A percentile compares a stretch with the other conserved stretches of the same genome.
Conservation (phyloP, 1,139 yeast genomes). For the Debaryomycetaceae sp. region DNA sequence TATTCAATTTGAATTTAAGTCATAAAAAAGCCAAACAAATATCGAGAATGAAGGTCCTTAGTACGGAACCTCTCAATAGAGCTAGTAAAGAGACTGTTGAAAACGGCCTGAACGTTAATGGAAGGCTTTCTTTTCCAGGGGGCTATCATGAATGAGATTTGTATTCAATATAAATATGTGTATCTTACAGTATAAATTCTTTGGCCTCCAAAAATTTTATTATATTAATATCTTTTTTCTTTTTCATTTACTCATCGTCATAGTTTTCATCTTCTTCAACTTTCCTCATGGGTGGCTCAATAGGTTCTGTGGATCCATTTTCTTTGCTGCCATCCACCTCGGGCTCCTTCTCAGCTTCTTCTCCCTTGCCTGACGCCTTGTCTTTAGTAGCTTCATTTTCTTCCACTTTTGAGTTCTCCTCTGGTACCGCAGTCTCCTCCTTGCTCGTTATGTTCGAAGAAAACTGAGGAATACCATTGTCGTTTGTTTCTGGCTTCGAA, state of each 20-base stretch:
- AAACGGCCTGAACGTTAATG: too few relatives aligned
- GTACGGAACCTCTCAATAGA: conserved; percentile 5
- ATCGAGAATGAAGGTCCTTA: conserved; percentile 16
- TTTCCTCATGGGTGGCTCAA: conserved; percentile 69
- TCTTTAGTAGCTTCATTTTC: conserved; percentile 3
- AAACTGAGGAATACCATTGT: conserved; percentile 16
- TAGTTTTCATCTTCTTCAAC: conserved; percentile 83
- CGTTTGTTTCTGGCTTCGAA: conserved; percentile 3
- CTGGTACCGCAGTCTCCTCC: conserved; percentile 6
- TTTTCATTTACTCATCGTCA: conserved; percentile 54
- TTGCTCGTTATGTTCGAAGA: conserved; percentile 20
- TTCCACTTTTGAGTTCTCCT: conserved; percentile 4
- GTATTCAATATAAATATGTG: too few relatives aligned
- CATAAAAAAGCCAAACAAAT: conserved; percentile 24
- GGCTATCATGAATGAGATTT: too few relatives aligned
- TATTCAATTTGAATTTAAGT: conserved; percentile 27
- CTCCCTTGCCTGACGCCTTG: conserved; percentile 5
- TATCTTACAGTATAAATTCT: too few relatives aligned
- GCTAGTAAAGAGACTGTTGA: background rate
- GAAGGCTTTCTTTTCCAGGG: too few relatives aligned
- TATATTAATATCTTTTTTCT: background rate
- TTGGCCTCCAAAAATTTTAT: too few relatives aligned
- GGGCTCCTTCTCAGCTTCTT: conserved; percentile 19
- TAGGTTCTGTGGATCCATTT: conserved; percentile 20
- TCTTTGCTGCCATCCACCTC: conserved; percentile 38